Evolutionary conservation across 441 rosid species (phyloP), one percentile per base, ranked within the genome.

Genomic region (Hypseocharis bilobata): DNA sequence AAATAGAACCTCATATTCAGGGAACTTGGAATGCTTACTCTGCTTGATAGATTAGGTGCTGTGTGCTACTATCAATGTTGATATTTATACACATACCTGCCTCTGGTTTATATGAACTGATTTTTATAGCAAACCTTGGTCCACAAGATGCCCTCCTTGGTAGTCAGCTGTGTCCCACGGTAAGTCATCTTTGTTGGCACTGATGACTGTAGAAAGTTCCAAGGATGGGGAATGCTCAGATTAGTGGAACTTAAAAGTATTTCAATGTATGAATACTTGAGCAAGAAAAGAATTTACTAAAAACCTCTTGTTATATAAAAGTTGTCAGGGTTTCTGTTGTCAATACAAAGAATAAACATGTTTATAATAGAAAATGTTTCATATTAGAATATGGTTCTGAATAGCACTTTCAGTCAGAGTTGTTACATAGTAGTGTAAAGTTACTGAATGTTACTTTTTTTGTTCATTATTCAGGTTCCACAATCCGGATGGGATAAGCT

Each of bases 401-500:
- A 26, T 55, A 32, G 19, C 14, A 55, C 8, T 26, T 13, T 32
- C 30, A 55, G 5, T 55, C 13, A 27, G 16, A 55, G 8, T 42
- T 42, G 2, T 42, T 14, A 42, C 19, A 42, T 4, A 23, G 32
- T 25, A 7, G 44, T 19, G 36, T 36, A 38, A 29, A 57, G 54
- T 62, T 59, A 65, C 49, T 68, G 29, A 16, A 52, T 71, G n/a
- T 20, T 6, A 17, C 36, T 66, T 59, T 76, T 20, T 64, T 65
- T 59, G 32, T 65, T 30, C 22, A 58, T 32, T 22, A 54, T 67
- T 23, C 80, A 91, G 97, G 79, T 94, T 79, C 96, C 96, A 58
- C 94, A 75, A 76, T 75, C 83, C 51, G 99, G 99, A 83, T 94
- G 99, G 99, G 99, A 94, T 81, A 94, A 89, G 71, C 87, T 94